Base-by-base conservation (phyloP, 148 eudicot species). In the Heliosperma pusillum region DNA sequence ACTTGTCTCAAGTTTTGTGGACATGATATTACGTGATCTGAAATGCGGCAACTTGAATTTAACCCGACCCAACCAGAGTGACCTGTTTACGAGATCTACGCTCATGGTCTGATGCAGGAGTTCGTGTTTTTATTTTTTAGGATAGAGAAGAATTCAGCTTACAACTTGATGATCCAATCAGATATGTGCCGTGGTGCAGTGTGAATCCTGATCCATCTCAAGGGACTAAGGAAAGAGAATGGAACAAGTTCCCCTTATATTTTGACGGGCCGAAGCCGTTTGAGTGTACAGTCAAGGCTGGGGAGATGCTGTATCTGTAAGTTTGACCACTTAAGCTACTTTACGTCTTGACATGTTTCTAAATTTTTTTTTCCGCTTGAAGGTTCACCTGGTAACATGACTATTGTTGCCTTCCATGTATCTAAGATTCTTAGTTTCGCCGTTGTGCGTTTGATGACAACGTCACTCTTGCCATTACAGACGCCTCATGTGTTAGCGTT, bases 241-340 rank as follows among this genome's bases (percentile, higher is more conserved):
- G 77, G 81, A 74, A 85, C 2, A 79, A 82, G 73, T 96, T 86
- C 74, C 99, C 97, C 8, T 77, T 92, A 69, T 96, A 86, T 83
- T 92, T 87, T 81, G 79, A 91, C 57, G 97, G 99, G 80, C 97
- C 97, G 60, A 92, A 86, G 90, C 99, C 99, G 24, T 89, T 90
- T 78, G 93, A 92, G 80, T 91, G 90, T 79, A 88, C 94, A 13
- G 94, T 95, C 50, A 95, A 89, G 87, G 93, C 97, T 10, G 99
- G 99, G 75, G 94, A 96, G 78, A 88, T 92, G 67, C 83, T 96
- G 75, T 95, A 95, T 81, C 79, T 95, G 99, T 95, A 82, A 90
- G 97, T 77, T 66, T 73, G 55, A 27, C 72, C 36, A 72, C 59
- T 66, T 73, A 21, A 75, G 26, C 26, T 62, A 74, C 55, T 66